Base-by-base conservation (phyloP, 1,284 basidiomycete genomes). In the Moesziomyces globuligerus region DNA sequence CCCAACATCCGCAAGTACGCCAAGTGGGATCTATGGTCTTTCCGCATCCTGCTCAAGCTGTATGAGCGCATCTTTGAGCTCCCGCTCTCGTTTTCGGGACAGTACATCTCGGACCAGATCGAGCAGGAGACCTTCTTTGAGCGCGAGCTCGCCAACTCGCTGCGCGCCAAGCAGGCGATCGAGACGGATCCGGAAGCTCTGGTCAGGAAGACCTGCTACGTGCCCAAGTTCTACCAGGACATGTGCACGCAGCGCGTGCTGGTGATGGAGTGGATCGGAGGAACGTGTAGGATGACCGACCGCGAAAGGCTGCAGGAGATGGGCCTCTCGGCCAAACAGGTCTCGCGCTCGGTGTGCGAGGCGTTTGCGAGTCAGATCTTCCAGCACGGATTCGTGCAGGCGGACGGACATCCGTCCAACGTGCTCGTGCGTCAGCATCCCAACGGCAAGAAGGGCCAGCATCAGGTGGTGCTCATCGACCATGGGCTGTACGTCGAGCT, bases 381-480 rank as follows among this genome's bases (percentile, higher is more conserved):
- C 50, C 74, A 78, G 47, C 71, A 76, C 43, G 78, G 78, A 2
- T 74, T 76, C 32, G 68, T 79, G 2, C 78, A 79, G 40, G 76
- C 75, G 1, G 76, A 79, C 42, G 77, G 77, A 1, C 77, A 79
- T 50, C 66, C 72, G 9, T 52, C 46, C 37, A 79, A 79, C 45
- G 68, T 79, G 15, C 44, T 79, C 3, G 75, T 79, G 11, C 45
- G 78, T 7, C 49, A 59, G 18, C 76, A 79, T 59, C 78, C 78
- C 1, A 70, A 74, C 40, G 75, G 67, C 21, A 65, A 58, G 37
- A 61, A 61, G 42, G 72, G 72, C 0, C 60, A 61, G 44, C 74
- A 78, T 41, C 78, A 79, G 43, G 65, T 79, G 32, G 66, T 78
- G 6, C 53, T 79, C 8, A 78, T 79, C 59, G 78, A 79, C 46